phyloP scores from a whole-genome alignment of 2,329 filamentous ascomycete species.

The Diplodia scrobiculata region DNA sequence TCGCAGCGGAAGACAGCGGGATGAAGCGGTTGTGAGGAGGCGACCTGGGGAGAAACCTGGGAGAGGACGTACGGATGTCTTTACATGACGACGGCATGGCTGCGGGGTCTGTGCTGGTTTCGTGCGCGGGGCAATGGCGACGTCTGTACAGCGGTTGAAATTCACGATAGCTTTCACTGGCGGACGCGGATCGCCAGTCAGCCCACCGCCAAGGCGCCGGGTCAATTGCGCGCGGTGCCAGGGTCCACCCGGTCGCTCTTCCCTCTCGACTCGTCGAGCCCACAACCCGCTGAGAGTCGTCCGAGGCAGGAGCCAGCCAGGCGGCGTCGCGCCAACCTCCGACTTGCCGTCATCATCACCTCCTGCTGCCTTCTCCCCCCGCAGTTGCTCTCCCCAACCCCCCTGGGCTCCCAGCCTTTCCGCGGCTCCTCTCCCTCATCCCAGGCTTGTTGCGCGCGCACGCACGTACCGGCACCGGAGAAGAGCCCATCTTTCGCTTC shows the following conservation, averaged over 20 bases:
- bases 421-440: neutral
- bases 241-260: neutral
- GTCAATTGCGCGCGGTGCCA: neutral
- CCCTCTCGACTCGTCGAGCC: neutral
- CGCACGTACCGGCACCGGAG: neutral
- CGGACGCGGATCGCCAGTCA: neutral
- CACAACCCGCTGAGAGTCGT: neutral
- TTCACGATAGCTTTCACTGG: neutral
- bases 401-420: neutral
- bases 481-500: neutral
- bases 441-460: neutral
- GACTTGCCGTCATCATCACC: conserved; percentile 5
- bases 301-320: neutral
- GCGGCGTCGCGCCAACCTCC: conserved; percentile 12
- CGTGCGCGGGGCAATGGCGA: neutral
- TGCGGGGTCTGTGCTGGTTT: neutral
- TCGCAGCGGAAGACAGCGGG: neutral
- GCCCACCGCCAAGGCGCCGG: neutral
- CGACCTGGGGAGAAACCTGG: neutral
- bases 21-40: neutral
- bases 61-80: conserved; percentile 76
- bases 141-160: neutral
- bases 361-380: neutral
- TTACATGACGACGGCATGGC: conserved; percentile 92
- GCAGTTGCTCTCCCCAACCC: neutral